phyloP scores from a whole-genome alignment of 2,329 filamentous ascomycete genomes.

The Onygena corvina region DNA sequence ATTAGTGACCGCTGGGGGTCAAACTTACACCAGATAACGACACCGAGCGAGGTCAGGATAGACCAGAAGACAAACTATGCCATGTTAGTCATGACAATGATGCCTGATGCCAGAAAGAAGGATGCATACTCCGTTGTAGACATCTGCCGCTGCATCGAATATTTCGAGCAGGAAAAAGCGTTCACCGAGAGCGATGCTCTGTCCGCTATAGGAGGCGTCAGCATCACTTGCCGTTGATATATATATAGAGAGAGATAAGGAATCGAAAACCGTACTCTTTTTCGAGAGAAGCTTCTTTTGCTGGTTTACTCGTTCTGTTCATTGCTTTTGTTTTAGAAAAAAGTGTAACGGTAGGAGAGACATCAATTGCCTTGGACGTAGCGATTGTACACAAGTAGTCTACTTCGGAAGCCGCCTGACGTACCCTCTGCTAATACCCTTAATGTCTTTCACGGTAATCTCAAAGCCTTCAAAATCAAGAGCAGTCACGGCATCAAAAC shows the following conservation, averaged over 20 bases:
- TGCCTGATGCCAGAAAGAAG: background rate
- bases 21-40: constrained; percentile 82
- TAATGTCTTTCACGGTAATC: constrained; percentile 74
- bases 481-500: constrained; percentile 87
- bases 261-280: constrained; percentile 57
- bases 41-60: constrained; percentile 74
- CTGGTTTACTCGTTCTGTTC: constrained; percentile 40
- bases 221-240: background rate
- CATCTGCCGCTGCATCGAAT: constrained; percentile 71
- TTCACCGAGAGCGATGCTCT: constrained; percentile 47
- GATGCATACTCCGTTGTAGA: constrained; percentile 71
- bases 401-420: constrained; percentile 91
- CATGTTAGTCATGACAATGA: constrained; percentile 16
- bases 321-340: constrained; percentile 24
- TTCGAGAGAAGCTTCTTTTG: constrained; percentile 44
- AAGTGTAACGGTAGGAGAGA: constrained; percentile 23
- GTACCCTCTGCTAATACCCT: constrained; percentile 93
- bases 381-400: constrained; percentile 44
- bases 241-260: constrained; percentile 19
- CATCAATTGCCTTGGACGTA: constrained; percentile 28
- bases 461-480: constrained; percentile 86
- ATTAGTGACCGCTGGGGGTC: background rate
- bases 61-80: constrained; percentile 86
- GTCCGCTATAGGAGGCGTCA: constrained; percentile 1
- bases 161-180: constrained; percentile 62